A percentile compares a stretch with the other conserved stretches of the same genome.
These are phyloP conservation scores for Meira miltonrushii DNA, from an alignment of 1,284 basidiomycete species.

Conservation along the genomic window DNA sequence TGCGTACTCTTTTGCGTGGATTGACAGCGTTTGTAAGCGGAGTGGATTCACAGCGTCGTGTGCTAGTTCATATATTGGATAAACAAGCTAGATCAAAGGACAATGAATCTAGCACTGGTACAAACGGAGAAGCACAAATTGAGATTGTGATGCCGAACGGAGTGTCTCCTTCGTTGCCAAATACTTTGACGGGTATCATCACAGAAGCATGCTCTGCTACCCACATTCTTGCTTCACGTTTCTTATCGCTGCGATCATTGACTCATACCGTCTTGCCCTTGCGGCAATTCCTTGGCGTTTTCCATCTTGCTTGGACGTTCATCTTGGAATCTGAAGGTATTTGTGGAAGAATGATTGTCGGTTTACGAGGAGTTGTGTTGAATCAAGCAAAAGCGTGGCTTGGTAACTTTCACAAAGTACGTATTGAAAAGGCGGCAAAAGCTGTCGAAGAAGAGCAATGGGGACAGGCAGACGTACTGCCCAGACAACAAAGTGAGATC, in stretches of 20 bases:
- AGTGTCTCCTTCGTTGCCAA: constrained; percentile 54
- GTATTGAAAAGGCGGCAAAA: constrained; percentile 76
- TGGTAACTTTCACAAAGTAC: constrained; percentile 74
- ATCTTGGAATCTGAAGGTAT: constrained; percentile 79
- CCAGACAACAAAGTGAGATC: constrained; percentile 65
- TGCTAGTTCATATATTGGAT: constrained; percentile 64
- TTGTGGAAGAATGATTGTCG: constrained; percentile 83
- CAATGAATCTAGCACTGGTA: neutral
- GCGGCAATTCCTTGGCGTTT: constrained; percentile 71
- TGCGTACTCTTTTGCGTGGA: constrained; percentile 63
- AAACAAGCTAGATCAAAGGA: constrained; percentile 49
- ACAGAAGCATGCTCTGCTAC: constrained; percentile 75
- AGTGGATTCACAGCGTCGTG: constrained; percentile 63
- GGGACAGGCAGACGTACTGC: constrained; percentile 71
- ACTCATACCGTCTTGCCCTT: constrained; percentile 70
- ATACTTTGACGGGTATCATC: constrained; percentile 64
- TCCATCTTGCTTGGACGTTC: constrained; percentile 81
- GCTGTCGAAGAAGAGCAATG: constrained; percentile 87
- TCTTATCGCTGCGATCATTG: constrained; percentile 64
- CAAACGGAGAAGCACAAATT: neutral
- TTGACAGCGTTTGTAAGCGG: constrained; percentile 69
- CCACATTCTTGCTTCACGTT: constrained; percentile 71
- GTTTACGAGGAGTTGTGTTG: constrained; percentile 56
- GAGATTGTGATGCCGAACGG: constrained; percentile 26
- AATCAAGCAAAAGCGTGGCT: constrained; percentile 77